phyloP scores from a whole-genome alignment of 1,284 basidiomycete genomes.

The Porphyrellus sp. region DNA sequence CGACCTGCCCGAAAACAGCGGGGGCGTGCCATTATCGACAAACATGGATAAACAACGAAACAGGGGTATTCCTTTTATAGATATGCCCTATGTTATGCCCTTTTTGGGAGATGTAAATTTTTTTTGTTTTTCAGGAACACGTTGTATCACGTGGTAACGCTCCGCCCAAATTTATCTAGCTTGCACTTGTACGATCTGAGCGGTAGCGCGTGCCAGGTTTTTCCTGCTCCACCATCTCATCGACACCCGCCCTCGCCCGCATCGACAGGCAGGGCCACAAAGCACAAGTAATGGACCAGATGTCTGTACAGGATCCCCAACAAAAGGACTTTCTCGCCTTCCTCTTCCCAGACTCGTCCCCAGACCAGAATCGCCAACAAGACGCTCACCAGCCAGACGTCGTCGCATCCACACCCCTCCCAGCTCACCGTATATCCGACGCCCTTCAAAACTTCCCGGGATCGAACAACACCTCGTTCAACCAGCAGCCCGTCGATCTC shows the following conservation, averaged over 20 bases:
- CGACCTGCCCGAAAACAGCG: too few relatives aligned
- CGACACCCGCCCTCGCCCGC: neutral
- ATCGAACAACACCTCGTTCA: conserved; percentile 22
- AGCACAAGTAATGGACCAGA: conserved; percentile 30
- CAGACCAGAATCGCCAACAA: conserved; percentile 24
- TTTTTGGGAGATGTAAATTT: neutral
- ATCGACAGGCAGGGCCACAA: neutral
- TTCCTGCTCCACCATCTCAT: conserved; percentile 8
- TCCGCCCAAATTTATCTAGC: neutral
- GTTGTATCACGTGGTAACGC: neutral
- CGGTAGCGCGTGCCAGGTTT: conserved; percentile 11
- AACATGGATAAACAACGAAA: conserved; percentile 14
- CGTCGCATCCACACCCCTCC: conserved; percentile 1
- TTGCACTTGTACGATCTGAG: conserved; percentile 7
- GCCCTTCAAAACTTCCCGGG: conserved; percentile 20
- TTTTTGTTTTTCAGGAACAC: neutral
- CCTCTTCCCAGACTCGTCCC: conserved; percentile 38
- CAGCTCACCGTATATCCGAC: conserved; percentile 16
- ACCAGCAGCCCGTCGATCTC: conserved; percentile 42
- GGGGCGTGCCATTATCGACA: neutral
- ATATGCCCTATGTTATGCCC: neutral
- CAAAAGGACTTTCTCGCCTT: conserved; percentile 44
- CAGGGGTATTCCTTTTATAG: neutral
- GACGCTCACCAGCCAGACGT: conserved; percentile 21
- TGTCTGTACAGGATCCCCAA: conserved; percentile 31